Percentiles rank a stretch among this genome's conserved stretches.
Evolutionary conservation across 1,284 basidiomycete species (phyloP).

Genomic region (Apiotrichum porosum): DNA sequence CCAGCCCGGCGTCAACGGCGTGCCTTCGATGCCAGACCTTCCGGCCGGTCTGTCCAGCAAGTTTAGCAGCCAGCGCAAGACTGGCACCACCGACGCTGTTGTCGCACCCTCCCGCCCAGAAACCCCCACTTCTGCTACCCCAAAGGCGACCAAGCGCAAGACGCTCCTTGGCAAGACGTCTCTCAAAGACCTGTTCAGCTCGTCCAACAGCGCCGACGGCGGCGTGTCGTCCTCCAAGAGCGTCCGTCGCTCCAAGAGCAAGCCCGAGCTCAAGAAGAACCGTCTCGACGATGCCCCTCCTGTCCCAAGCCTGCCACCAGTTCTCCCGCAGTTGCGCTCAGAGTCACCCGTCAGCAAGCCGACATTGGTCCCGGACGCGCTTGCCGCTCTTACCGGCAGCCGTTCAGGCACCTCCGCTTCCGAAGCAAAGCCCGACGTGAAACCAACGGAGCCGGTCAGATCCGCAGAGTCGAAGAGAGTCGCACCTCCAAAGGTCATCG

Average conservation of each 20-base stretch:
- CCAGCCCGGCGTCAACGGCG: neutral
- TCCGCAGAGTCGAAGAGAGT: no score
- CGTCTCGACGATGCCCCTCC: neutral
- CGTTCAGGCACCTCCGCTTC: neutral
- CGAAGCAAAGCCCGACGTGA: no score
- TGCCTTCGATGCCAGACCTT: no score
- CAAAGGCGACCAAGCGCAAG: constrained; percentile 5
- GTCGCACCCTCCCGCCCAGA: neutral
- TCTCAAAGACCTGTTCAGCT: constrained; percentile 14
- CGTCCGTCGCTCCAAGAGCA: constrained; percentile 13
- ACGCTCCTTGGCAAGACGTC: neutral
- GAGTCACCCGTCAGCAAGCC: no score
- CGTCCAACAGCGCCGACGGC: neutral
- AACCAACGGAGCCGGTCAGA: no score
- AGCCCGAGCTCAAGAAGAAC: constrained; percentile 10
- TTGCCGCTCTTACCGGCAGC: no score
- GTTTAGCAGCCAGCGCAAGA: neutral
- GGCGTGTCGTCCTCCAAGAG: constrained; percentile 2
- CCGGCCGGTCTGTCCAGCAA: neutral
- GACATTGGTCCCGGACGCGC: no score
- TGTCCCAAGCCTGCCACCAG: neutral
- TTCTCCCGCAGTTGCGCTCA: no score
- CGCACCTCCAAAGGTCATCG: no score
- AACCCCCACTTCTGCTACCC: neutral
- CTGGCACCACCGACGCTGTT: no score